These are phyloP conservation scores for Dictyostelium citrinum DNA, from an alignment of 78 protist species.

Conservation along the genomic window DNA sequence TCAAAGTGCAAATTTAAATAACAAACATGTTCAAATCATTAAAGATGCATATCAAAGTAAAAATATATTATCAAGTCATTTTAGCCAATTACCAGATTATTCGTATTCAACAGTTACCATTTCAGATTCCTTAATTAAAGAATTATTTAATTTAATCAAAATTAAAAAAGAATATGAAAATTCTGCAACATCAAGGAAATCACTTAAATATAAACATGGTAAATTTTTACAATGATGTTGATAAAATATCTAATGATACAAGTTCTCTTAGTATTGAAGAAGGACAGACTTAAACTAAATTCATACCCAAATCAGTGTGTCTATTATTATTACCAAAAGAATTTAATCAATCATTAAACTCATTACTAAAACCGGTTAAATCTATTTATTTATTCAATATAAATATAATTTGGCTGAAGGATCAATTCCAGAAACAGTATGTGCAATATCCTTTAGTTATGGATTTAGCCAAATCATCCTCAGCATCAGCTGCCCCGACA, in stretches of 20 bases:
- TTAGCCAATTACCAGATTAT: background rate
- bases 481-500: no score
- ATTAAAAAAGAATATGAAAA: no score
- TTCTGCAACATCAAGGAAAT: no score
- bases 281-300: background rate
- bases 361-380: background rate
- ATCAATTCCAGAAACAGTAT: background rate
- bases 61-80: background rate
- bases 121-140: background rate
- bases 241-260: background rate
- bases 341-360: background rate
- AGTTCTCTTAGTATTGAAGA: background rate
- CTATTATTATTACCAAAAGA: background rate
- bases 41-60: background rate
- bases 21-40: background rate
- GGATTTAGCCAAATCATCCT: background rate
- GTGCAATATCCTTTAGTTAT: background rate
- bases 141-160: no score
- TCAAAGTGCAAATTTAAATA: no score
- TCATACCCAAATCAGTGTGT: background rate
- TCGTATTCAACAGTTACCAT: background rate
- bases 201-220: no score
- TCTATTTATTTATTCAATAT: background rate
- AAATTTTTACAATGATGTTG: background rate
- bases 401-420: background rate